Base-by-base conservation (phyloP, 2,329 filamentous ascomycete genomes). In the Xylariaceae sp. region DNA sequence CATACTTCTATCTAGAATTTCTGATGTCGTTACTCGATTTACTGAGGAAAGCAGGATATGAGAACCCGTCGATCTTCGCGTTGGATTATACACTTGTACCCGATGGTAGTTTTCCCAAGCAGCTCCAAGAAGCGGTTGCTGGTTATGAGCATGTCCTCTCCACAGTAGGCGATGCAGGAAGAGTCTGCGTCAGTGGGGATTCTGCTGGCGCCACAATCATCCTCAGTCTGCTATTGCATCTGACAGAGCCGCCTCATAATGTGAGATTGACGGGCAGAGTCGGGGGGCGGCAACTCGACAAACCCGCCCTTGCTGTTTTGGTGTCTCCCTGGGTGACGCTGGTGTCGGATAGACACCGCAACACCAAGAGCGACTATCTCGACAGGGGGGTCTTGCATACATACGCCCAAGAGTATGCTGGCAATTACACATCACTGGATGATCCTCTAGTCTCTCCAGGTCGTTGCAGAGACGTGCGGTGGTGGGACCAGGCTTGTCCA, bases 1-100 rank as follows among this genome's bases (percentile, higher is more conserved):
- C 74, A 13, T 85, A 84, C 64, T 94, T 94, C 60, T 94, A 94
- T 59, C 74, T 89, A 24, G 88, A 94, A 54, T 92, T 90, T 50
- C 69, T 94, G 3, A 66, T 90, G 38, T 75, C 78, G 7, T 88
- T 83, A 81, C 66, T 85, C 9, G 68, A 71, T 30, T 64, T 88
- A 13, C 69, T 94, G 27, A 70, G 76, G 39, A 64, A 73, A 36
- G 66, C 70, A 13, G 83, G 83, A 2, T 90, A 83, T 59, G 59
- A 65, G 8, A 92, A 89, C 54, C 87, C 87, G 1, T 83, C 84
- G 15, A 73, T 92, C 3, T 88, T 92, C 55, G 78, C 83, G 1
- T 68, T 92, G 4, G 85, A 92, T 43, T 92, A 92, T 57, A 87
- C 82, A 0, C 69, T 94, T 1, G 85, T 88, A 0, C 85, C 85